Evolutionary conservation across 176 grass and related monocot species (phyloP).

Genomic region (Typha latifolia): DNA sequence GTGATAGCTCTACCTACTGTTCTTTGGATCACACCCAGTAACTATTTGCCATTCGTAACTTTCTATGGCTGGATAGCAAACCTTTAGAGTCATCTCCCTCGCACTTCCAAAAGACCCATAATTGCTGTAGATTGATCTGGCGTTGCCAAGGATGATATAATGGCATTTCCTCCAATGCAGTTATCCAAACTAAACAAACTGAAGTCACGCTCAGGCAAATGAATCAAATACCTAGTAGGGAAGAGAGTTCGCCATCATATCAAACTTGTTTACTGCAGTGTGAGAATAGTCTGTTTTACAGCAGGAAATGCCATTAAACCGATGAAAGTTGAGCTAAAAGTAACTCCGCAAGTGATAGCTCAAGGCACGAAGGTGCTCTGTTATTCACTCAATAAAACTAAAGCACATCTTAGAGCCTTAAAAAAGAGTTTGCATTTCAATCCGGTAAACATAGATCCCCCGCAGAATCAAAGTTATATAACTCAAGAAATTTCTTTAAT

Average conservation of each 20-base stretch:
- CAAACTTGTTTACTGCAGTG: constrained; percentile 81
- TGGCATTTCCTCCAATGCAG: constrained; percentile 70
- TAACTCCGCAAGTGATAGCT: constrained; percentile 68
- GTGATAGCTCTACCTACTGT: constrained; percentile 79
- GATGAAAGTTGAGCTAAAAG: constrained; percentile 61
- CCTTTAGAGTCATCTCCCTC: constrained; percentile 69
- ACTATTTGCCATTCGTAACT: constrained; percentile 58
- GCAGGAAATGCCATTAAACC: constrained; percentile 64
- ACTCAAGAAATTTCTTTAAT: background rate
- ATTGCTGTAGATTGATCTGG: constrained; percentile 55
- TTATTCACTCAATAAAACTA: constrained; percentile 35
- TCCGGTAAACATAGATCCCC: constrained; percentile 72
- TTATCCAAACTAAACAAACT: constrained; percentile 76
- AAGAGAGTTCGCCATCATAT: constrained; percentile 69
- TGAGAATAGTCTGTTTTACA: constrained; percentile 80
- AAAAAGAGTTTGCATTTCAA: constrained; percentile 83
- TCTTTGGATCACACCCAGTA: constrained; percentile 70
- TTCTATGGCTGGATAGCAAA: constrained; percentile 73
- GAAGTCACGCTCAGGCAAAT: constrained; percentile 64
- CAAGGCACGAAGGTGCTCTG: constrained; percentile 53
- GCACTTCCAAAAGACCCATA: constrained; percentile 60
- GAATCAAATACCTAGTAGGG: constrained; percentile 79
- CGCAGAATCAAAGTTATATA: constrained; percentile 19
- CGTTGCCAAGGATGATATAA: constrained; percentile 54
- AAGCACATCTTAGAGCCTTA: constrained; percentile 56